Evolutionary conservation across 2,329 filamentous ascomycete genomes (phyloP).

Genomic region (Trichoderma hamatum): DNA sequence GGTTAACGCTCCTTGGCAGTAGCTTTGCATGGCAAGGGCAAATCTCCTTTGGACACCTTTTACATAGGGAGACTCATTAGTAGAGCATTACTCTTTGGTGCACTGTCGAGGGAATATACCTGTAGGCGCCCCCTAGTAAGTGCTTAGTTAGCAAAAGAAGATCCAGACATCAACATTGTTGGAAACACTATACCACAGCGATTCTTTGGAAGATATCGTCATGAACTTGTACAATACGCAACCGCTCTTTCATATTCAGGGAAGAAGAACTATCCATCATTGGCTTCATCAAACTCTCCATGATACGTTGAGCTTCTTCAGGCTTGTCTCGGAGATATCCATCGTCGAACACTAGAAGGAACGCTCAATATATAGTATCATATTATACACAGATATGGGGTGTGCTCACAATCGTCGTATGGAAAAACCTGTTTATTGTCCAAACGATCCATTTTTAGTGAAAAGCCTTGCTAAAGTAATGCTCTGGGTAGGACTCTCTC

Average conservation of each 20-base stretch:
- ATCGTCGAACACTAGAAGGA: conserved; percentile 32
- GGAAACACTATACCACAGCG: conserved; percentile 16
- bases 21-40: conserved; percentile 29
- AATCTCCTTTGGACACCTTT: conserved; percentile 31
- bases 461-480: no score
- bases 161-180: neutral
- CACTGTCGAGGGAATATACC: neutral
- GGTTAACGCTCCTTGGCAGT: conserved; percentile 29
- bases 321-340: conserved; percentile 29
- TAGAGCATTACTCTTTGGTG: neutral
- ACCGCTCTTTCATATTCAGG: neutral
- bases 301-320: conserved; percentile 26
- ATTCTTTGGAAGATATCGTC: conserved; percentile 29
- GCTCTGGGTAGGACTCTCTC: neutral
- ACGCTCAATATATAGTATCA: neutral
- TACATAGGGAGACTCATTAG: neutral
- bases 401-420: conserved; percentile 32
- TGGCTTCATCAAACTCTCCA: conserved; percentile 31
- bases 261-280: conserved; percentile 5
- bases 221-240: conserved; percentile 30
- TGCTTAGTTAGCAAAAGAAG: neutral
- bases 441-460: neutral
- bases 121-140: neutral
- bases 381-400: no score
- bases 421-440: conserved; percentile 30